Conservation (phyloP, 106 monocot genomes). For the Apostasia ramifera region DNA sequence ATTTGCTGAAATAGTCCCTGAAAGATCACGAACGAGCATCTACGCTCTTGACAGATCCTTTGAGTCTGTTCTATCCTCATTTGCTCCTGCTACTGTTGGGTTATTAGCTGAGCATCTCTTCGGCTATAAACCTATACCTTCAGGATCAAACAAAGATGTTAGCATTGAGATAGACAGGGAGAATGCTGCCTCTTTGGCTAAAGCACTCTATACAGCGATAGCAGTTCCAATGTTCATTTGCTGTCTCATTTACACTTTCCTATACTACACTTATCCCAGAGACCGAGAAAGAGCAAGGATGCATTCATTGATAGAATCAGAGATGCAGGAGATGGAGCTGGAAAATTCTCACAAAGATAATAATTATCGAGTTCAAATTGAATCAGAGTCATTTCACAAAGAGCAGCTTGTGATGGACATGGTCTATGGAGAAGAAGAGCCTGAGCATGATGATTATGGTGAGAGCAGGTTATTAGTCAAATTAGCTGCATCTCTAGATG, state of each 20-base stretch:
- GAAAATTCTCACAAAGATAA: constrained; percentile 14
- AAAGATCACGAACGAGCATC: constrained; percentile 78
- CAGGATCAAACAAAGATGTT: constrained; percentile 11
- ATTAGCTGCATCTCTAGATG: constrained; percentile 2
- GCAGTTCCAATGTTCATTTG: constrained; percentile 72
- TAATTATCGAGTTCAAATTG: constrained; percentile 2
- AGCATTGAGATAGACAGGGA: constrained; percentile 49
- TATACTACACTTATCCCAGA: constrained; percentile 75
- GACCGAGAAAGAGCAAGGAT: constrained; percentile 72
- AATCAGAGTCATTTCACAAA: constrained; percentile 6
- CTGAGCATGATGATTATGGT: constrained; percentile 31
- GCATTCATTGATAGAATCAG: constrained; percentile 64
- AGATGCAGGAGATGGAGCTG: constrained; percentile 52
- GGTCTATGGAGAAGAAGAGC: constrained; percentile 32
- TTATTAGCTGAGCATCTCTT: constrained; percentile 61
- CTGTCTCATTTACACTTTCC: constrained; percentile 75
- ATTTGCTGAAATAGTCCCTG: constrained; percentile 96
- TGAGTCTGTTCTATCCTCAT: constrained; percentile 73
- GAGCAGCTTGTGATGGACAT: constrained; percentile 27
- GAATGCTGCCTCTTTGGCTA: constrained; percentile 72
- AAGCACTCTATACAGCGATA: constrained; percentile 81
- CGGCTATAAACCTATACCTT: constrained; percentile 54
- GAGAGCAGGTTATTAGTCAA: constrained; percentile 21
- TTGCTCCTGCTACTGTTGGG: constrained; percentile 86
- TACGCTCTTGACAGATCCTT: constrained; percentile 89